Percentiles rank a stretch among this genome's conserved stretches.
Evolutionary conservation across 1,284 basidiomycete genomes (phyloP).

Genomic region (Puccinia polysora): DNA sequence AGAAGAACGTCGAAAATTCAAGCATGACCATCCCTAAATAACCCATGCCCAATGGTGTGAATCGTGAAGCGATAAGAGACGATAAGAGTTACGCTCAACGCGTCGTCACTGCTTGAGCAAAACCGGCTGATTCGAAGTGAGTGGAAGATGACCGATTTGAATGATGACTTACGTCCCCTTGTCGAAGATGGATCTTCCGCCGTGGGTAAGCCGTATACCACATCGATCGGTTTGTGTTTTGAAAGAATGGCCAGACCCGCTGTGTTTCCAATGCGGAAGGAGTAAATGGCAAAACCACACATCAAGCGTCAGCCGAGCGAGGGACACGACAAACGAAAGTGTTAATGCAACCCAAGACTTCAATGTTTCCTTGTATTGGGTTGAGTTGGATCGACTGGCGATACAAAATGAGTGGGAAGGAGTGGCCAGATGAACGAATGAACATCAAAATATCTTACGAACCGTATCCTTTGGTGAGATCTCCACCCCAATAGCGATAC

Average conservation of each 20-base stretch:
- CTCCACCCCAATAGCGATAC: slow-evolving; percentile 40
- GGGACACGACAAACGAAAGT: neutral
- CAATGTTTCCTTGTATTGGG: too few relatives aligned
- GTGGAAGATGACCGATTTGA: neutral
- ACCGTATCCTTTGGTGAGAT: slow-evolving; percentile 39
- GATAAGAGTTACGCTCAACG: too few relatives aligned
- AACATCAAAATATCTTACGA: neutral
- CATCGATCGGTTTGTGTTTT: slow-evolving; percentile 34
- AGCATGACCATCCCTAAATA: slow-evolving; percentile 42
- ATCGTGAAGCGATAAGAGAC: too few relatives aligned
- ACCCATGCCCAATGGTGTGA: neutral
- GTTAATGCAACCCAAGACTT: too few relatives aligned
- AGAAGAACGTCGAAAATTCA: slow-evolving; percentile 31
- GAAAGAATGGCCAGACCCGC: slow-evolving; percentile 37
- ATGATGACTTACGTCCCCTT: slow-evolving; percentile 31
- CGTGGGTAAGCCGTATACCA: slow-evolving; percentile 38
- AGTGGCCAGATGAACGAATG: too few relatives aligned
- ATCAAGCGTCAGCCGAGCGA: neutral
- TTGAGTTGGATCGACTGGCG: neutral
- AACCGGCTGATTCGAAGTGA: neutral
- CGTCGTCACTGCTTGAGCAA: neutral
- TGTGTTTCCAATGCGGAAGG: neutral
- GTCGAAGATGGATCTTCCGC: slow-evolving; percentile 39
- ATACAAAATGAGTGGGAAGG: neutral
- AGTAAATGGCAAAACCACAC: neutral